Conservation (phyloP, 2,329 filamentous ascomycete species). For the Neonectria neomacrospora region DNA sequence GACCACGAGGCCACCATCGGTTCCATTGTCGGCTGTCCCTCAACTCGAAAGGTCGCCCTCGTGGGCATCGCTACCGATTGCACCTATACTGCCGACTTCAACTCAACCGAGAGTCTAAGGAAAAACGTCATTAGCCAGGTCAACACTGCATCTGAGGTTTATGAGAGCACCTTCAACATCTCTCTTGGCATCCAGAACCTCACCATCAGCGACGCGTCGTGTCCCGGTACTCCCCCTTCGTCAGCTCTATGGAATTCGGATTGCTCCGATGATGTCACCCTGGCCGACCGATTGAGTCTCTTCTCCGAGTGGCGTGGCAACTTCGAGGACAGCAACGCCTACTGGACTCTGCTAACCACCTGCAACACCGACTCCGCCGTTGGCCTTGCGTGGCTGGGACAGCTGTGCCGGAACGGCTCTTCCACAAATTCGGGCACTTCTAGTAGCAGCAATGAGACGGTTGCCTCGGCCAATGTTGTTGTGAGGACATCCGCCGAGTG, state of each 20-base stretch:
- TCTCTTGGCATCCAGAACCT: slow-evolving; percentile 90
- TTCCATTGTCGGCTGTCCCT: slow-evolving; percentile 83
- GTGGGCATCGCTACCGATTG: slow-evolving; percentile 95
- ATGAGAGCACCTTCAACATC: slow-evolving; percentile 94
- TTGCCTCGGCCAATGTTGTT: slow-evolving; percentile 90
- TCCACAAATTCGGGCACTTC: slow-evolving; percentile 61
- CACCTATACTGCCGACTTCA: slow-evolving; percentile 81
- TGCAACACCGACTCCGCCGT: slow-evolving; percentile 87
- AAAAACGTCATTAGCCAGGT: slow-evolving; percentile 84
- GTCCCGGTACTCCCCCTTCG: slow-evolving; percentile 74
- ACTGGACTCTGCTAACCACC: slow-evolving; percentile 89
- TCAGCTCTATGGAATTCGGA: slow-evolving; percentile 85
- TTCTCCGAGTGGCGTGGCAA: slow-evolving; percentile 91
- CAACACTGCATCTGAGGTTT: slow-evolving; percentile 87
- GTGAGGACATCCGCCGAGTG: slow-evolving; percentile 85
- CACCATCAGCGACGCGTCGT: slow-evolving; percentile 78
- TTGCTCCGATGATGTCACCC: slow-evolving; percentile 72
- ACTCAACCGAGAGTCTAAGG: slow-evolving; percentile 68
- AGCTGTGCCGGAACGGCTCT: slow-evolving; percentile 76
- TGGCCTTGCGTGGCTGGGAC: slow-evolving; percentile 91
- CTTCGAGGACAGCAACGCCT: slow-evolving; percentile 82
- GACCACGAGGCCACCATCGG: slow-evolving; percentile 85
- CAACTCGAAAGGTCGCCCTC: slow-evolving; percentile 89
- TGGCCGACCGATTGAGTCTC: slow-evolving; percentile 82
- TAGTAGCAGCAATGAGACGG: slow-evolving; percentile 70